phyloP scores from a whole-genome alignment of 768 basidiomycete species.

The Hydnum rufescens region DNA sequence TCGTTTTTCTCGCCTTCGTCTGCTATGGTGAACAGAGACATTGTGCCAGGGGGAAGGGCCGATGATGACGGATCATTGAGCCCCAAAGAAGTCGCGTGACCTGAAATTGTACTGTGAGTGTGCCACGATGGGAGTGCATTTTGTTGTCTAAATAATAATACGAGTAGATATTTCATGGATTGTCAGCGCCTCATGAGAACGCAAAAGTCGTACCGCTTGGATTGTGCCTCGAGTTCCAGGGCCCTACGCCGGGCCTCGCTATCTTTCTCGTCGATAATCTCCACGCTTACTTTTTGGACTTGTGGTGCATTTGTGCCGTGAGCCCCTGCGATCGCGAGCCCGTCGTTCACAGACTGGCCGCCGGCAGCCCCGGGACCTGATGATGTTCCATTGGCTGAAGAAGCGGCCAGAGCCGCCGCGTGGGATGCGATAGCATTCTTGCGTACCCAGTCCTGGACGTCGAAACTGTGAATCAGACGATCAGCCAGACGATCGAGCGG shows the following conservation, averaged over 20 bases:
- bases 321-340: conserved; percentile 57
- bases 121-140: conserved; percentile 91
- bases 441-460: conserved; percentile 67
- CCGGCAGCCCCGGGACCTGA: neutral
- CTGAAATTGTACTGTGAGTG: conserved; percentile 85
- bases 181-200: neutral
- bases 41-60: neutral
- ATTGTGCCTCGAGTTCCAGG: conserved; percentile 61
- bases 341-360: conserved; percentile 19
- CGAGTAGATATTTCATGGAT: neutral
- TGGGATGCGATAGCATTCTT: conserved; percentile 21
- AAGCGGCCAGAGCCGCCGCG: conserved; percentile 16
- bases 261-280: conserved; percentile 70
- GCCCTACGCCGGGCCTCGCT: conserved; percentile 56
- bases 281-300: conserved; percentile 65
- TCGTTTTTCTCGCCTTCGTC: conserved; percentile 7
- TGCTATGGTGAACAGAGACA: neutral
- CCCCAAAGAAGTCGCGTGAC: conserved; percentile 75
- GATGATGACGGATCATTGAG: conserved; percentile 26
- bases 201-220: conserved; percentile 32
- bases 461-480: conserved; percentile 33
- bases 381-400: conserved; percentile 21
- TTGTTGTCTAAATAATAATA: conserved; percentile 31
- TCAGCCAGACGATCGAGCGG: neutral
- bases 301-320: conserved; percentile 29